Percentiles rank a stretch among this genome's conserved stretches.
Conservation (phyloP, 169 alveolate genomes). For the Cryptosporidium ubiquitum region DNA sequence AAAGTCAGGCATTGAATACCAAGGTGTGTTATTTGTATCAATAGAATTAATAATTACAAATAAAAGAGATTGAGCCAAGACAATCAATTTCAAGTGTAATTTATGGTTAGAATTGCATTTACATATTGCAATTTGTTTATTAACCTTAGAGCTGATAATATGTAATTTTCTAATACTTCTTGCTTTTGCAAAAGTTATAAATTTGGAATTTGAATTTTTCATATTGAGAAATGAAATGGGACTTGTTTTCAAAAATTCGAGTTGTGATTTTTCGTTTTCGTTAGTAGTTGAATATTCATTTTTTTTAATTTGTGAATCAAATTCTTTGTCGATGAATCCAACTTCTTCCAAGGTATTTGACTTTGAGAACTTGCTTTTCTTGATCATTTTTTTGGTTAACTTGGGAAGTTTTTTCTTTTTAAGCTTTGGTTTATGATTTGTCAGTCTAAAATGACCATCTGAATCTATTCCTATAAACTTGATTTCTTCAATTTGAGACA, state of each 20-base stretch:
- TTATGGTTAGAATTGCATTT: slow-evolving; percentile 3
- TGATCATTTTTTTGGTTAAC: slow-evolving; percentile 7
- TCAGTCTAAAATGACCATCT: slow-evolving; percentile 13
- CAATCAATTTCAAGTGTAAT: slow-evolving; percentile 6
- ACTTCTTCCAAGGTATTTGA: background rate
- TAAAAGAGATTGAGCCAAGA: slow-evolving; percentile 38
- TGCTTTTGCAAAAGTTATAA: background rate
- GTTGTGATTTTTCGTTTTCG: background rate
- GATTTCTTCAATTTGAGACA: slow-evolving; percentile 57
- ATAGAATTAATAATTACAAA: slow-evolving; percentile 21
- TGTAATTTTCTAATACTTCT: background rate
- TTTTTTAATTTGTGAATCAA: background rate
- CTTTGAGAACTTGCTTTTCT: slow-evolving; percentile 7
- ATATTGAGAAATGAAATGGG: slow-evolving; percentile 6
- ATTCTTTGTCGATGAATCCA: background rate
- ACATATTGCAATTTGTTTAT: slow-evolving; percentile 30
- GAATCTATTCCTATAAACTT: slow-evolving; percentile 21
- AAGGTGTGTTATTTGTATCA: slow-evolving; percentile 17
- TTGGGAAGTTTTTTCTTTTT: slow-evolving; percentile 8
- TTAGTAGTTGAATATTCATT: background rate
- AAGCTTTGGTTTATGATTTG: background rate
- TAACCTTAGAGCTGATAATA: slow-evolving; percentile 37
- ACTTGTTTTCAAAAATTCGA: background rate
- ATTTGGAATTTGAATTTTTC: background rate
- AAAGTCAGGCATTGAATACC: slow-evolving; percentile 60